Evolutionary conservation across 805 yeast genomes (phyloP).

Genomic region (Spathaspora arborariae): DNA sequence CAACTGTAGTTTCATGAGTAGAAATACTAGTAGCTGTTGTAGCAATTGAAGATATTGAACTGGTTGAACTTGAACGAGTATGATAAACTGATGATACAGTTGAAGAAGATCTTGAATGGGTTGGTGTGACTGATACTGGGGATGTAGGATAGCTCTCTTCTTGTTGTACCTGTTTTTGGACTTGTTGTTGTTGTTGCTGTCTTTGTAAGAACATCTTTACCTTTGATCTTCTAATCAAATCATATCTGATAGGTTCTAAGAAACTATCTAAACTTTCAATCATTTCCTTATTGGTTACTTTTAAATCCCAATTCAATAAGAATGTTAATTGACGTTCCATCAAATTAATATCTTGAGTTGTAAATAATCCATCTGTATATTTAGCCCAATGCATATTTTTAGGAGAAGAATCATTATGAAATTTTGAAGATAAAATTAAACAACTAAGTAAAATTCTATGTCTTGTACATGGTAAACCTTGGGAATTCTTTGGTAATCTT

Average conservation of each 20-base stretch:
- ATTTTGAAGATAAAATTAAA: constrained; percentile 67
- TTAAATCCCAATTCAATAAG: constrained; percentile 68
- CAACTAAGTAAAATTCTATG: constrained; percentile 76
- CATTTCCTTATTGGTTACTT: constrained; percentile 44
- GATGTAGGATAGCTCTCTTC: constrained; percentile 2
- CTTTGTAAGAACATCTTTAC: constrained; percentile 27
- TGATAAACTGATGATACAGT: constrained; percentile 7
- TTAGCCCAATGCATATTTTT: constrained; percentile 77
- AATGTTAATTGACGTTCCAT: constrained; percentile 77
- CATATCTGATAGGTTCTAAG: constrained; percentile 49
- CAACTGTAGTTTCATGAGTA: constrained; percentile 14
- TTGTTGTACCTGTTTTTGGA: constrained; percentile 1
- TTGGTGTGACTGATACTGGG: not conserved
- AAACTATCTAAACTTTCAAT: constrained; percentile 37
- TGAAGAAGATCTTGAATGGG: constrained; percentile 15
- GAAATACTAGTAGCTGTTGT: constrained; percentile 6
- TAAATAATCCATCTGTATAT: constrained; percentile 71
- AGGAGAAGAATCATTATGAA: constrained; percentile 75
- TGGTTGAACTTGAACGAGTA: constrained; percentile 14
- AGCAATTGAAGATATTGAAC: constrained; percentile 16
- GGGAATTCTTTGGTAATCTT: constrained; percentile 66
- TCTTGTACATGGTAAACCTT: constrained; percentile 75
- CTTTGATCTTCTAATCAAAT: constrained; percentile 20
- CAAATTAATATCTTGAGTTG: constrained; percentile 63
- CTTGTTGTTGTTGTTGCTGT: constrained; percentile 17